These are phyloP conservation scores for Scytalidium lignicola DNA, from an alignment of 2,329 filamentous ascomycete genomes.

Conservation along the genomic window DNA sequence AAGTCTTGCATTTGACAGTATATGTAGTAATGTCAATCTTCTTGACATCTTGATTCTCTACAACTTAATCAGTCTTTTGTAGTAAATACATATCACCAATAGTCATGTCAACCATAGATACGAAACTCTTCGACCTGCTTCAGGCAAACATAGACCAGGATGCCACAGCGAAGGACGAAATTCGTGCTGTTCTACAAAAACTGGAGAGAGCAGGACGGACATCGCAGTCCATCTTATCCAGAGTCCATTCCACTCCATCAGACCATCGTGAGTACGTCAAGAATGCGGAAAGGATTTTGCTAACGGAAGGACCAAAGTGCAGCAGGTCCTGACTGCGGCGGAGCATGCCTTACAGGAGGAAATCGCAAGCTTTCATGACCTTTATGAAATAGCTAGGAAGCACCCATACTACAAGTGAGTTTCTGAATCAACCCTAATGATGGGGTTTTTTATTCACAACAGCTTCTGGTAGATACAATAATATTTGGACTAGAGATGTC, in stretches of 20 bases:
- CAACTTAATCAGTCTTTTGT: too few relatives aligned
- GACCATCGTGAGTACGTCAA: slow-evolving; percentile 44
- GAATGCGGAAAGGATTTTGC: background rate
- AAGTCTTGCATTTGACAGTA: too few relatives aligned
- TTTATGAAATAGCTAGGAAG: slow-evolving; percentile 70
- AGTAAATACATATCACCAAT: background rate
- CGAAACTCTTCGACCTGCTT: slow-evolving; percentile 72
- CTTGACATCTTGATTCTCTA: too few relatives aligned
- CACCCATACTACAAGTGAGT: slow-evolving; percentile 92
- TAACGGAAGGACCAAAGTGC: slow-evolving; percentile 44
- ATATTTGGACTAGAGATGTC: slow-evolving; percentile 76
- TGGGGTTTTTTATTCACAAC: background rate
- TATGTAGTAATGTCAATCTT: too few relatives aligned
- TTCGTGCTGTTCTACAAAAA: slow-evolving; percentile 74
- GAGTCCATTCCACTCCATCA: slow-evolving; percentile 82
- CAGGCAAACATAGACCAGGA: slow-evolving; percentile 90
- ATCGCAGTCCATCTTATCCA: slow-evolving; percentile 76
- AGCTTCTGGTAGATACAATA: slow-evolving; percentile 58
- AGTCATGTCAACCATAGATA: background rate
- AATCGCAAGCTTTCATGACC: slow-evolving; percentile 62
- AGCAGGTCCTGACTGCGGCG: slow-evolving; percentile 62
- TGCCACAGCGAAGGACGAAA: slow-evolving; percentile 71
- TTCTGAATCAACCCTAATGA: slow-evolving; percentile 3
- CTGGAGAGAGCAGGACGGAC: slow-evolving; percentile 80
- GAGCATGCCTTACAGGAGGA: slow-evolving; percentile 67